Evolutionary conservation across 2,329 filamentous ascomycete genomes (phyloP), one percentile per base, ranked within the genome.

Genomic region (Cladosporium sphaerospermum): DNA sequence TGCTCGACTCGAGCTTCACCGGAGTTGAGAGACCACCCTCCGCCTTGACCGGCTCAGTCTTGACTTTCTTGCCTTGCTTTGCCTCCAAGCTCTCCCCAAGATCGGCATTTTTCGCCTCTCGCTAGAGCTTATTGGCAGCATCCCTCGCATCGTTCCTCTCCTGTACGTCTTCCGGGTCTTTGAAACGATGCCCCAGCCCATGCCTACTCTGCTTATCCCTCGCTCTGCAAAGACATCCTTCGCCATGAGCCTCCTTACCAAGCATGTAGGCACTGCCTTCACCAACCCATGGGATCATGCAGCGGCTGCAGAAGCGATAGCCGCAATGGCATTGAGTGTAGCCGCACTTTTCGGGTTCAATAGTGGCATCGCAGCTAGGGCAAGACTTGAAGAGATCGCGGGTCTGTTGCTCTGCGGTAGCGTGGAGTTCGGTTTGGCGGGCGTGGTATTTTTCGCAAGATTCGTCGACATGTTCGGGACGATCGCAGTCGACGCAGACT

Each of bases 401-500:
- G 9, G 50, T 52, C 11, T 23, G 6, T 2, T 5, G 6, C 13
- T 51, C 48, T 10, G 39, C 18, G 1, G 1, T 4, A 11, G 42
- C 53, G 16, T 53, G 53, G 2, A 23, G 28, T 4, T 46, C 36
- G 7, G 11, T 13, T 1, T 49, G 37, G 5, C 40, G 45, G n/a
- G 9, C 4, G n/a, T 47, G 45, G 44, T 48, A 48, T 7, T 54
- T 34, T 3, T 1, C 0, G 34, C 56, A 58, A 8, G 34, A 53
- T 39, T 59, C 33, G 33, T 13, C 18, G 1, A 13, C 0, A 18
- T 59, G 56, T 28, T 58, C 57, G 23, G 58, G 58, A 6, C 44
- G 45, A 42, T 60, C 56, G 28, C 56, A 58, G 18, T 54, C 52
- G 41, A 43, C 36, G 44, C 58, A 58, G 5, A 45, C 52, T 2